Base-by-base conservation (phyloP, 2,329 filamentous ascomycete species). In the Colletotrichum shisoi region DNA sequence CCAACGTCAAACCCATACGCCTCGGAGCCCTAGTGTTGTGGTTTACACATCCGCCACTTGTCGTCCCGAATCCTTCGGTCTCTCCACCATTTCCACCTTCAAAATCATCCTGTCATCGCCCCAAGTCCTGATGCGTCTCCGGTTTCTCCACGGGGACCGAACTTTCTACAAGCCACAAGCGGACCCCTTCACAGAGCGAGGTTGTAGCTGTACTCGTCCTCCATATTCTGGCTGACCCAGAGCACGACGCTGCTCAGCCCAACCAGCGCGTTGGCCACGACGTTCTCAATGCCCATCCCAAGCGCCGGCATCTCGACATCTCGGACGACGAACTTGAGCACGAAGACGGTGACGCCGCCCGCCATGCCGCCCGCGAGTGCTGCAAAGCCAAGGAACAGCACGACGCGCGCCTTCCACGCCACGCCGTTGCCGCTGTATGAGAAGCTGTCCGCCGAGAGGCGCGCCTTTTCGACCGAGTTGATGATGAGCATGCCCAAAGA, bases 201-300 rank as follows among this genome's bases (percentile, higher is more conserved):
- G 76, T 89, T 90, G 77, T 90, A 90, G 53, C 87, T 84, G 72
- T 90, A 90, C 77, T 90, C 88, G 73, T 90, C 88, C 80, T 90
- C 88, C 85, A 90, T 89, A 73, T 90, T 90, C 81, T 90, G 88
- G 78, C 85, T 88, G 62, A 90, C 78, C 88, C 88, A 90, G 48
- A 90, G 82, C 68, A 89, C 84, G 54, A 89, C 87, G 24, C 85
- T 85, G 77, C 86, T 87, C 62, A 88, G 75, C 60, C 87, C 87
- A 62, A 90, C 87, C 42, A 89, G 79, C 31, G 80, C 86, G 77
- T 90, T 90, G 70, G 86, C 85, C 42, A 89, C 80, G n/a, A 90
- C 81, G 70, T 89, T 89, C 79, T 88, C 87, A 68, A 90, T 81
- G 31, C 88, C 88, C 88, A 90, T 90, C 68, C 82, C 80, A 73